phyloP scores from a whole-genome alignment of 306 rosid species.

The Aeschynomene evenia region DNA sequence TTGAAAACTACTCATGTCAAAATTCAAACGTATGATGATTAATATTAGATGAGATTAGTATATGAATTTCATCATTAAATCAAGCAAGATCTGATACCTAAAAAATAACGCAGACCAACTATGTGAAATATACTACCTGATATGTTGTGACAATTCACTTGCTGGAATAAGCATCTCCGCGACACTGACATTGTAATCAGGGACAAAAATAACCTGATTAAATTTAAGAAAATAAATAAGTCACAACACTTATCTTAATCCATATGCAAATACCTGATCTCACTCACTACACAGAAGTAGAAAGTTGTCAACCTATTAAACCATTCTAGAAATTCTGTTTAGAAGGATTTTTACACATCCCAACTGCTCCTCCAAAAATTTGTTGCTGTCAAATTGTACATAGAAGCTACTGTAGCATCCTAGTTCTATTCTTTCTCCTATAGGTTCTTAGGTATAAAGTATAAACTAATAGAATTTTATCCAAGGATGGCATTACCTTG shows the following conservation, averaged over 20 bases:
- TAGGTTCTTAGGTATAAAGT: not conserved
- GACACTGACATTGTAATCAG: constrained; percentile 94
- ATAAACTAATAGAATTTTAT: not conserved
- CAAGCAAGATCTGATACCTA: constrained; percentile 5
- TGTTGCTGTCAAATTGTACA: not conserved
- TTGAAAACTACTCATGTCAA: not conserved
- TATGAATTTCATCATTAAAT: constrained; percentile 1
- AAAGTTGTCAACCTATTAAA: constrained; percentile 14
- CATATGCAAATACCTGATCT: constrained; percentile 18
- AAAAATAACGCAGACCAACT: constrained; percentile 15
- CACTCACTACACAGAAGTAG: not conserved
- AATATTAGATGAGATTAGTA: not conserved
- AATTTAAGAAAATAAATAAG: constrained; percentile 18
- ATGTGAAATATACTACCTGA: constrained; percentile 56
- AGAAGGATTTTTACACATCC: not conserved
- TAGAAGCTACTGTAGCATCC: not conserved
- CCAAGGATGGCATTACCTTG: not conserved
- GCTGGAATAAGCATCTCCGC: constrained; percentile 97
- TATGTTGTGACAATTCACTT: constrained; percentile 96
- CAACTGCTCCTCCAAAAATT: not conserved
- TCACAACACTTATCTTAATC: constrained; percentile 5
- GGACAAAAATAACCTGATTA: constrained; percentile 83
- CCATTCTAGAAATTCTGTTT: not conserved
- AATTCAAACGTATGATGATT: not conserved
- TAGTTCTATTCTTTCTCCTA: constrained; percentile 13